These are phyloP conservation scores for Rostrohypoxylon terebratum DNA, from an alignment of 495 filamentous ascomycete species.

Conservation along the genomic window DNA sequence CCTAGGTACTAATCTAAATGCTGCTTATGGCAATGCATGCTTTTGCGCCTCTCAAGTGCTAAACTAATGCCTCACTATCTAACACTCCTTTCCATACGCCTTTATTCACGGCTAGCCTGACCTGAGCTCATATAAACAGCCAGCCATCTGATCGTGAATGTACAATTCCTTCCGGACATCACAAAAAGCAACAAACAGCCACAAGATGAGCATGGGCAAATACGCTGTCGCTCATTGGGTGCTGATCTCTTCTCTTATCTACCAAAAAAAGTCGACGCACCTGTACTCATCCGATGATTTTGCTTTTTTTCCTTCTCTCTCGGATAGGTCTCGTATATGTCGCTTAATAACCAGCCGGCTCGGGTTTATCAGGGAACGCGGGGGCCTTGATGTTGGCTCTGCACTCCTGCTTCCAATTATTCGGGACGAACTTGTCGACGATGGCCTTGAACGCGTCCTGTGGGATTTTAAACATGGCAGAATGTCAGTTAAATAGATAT, in stretches of 20 bases:
- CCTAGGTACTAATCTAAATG: slow-evolving; percentile 11
- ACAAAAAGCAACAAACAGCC: not conserved
- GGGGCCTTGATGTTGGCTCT: slow-evolving; percentile 69
- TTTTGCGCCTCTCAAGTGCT: not conserved
- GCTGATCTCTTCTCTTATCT: not conserved
- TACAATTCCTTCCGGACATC: not conserved
- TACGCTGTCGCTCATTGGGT: not conserved
- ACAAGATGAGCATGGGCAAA: not conserved
- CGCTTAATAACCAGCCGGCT: slow-evolving; percentile 67
- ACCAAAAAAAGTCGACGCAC: not conserved
- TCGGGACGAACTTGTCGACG: slow-evolving; percentile 88
- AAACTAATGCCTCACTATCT: not conserved
- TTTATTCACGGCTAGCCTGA: not conserved
- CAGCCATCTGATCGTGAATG: slow-evolving; percentile 8
- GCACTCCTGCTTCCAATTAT: slow-evolving; percentile 82
- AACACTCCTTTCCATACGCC: not conserved
- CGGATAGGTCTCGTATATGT: not conserved
- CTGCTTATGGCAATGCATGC: not conserved
- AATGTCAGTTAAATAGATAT: slow-evolving; percentile 19
- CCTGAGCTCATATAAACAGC: not conserved
- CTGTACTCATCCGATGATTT: not conserved
- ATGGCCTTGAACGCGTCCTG: slow-evolving; percentile 91
- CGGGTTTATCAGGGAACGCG: slow-evolving; percentile 63
- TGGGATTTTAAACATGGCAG: not conserved
- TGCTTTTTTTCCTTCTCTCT: not conserved